Evolutionary conservation across 305 asterid genomes (phyloP), one percentile per base, ranked within the genome.

Genomic region (Solanum aculeatissimum): DNA sequence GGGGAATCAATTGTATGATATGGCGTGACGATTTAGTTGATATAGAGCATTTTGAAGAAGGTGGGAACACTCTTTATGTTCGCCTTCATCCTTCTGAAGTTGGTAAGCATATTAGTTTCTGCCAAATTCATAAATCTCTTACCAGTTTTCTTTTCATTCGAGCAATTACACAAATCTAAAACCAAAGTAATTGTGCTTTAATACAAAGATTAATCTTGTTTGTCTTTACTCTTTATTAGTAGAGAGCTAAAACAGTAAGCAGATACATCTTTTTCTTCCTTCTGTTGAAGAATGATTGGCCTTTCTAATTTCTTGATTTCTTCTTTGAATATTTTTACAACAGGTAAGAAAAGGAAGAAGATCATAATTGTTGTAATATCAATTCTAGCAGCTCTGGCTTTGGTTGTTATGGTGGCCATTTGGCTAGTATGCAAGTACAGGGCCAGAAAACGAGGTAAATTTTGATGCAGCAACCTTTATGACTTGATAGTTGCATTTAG

Each of bases 1-100:
- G 49, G 25, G 91, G 91, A 29, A 89, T 93, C 57, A 90, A 87
- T 74, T 96, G 98, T 87, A 91, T 96, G 97, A 86, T 91, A 3
- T 96, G 99, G 99, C 58, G 72, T 23, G 18, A 84, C 4, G 91
- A 92, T 11, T 90, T 96, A 92, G 88, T 93, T 62, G 99, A 96
- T 83, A 78, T 93, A 19, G 93, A 91, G 47, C 89, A 85, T 25
- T 92, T 93, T 81, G 85, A 15, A 35, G 89, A 88, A 25, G 93
- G 88, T 1, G 98, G 92, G 10, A 84, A 43, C 85, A 55, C 89
- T 68, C 85, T 94, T 83, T 90, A 77, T 86, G 29, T 94, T 85
- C 95, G 97, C 3, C 88, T 92, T 18, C 90, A 90, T 10, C 88
- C 62, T 63, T 90, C 97, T 2, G 98, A 94, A 83, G 54, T 91